Evolutionary conservation across 2,329 filamentous ascomycete genomes (phyloP).

Genomic region (Fusarium nodosum): DNA sequence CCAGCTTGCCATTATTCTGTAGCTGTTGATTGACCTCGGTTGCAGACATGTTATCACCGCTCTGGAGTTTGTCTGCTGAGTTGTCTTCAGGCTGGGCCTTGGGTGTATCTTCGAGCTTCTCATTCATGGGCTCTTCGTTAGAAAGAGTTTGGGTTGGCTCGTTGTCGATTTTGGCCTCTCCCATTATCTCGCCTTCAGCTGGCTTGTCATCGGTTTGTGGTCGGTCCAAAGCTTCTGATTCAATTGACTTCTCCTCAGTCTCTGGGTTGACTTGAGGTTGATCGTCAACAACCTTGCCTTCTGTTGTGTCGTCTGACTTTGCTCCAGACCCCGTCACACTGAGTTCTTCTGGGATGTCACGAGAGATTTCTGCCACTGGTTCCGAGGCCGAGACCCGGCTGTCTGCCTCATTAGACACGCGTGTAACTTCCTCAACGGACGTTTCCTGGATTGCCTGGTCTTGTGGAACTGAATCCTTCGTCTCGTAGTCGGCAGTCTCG

Average conservation of each 20-base stretch:
- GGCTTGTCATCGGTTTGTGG: background rate
- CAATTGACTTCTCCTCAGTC: background rate
- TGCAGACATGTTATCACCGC: background rate
- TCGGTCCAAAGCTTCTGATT: background rate
- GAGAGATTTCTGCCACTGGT: conserved; percentile 1
- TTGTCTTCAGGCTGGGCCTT: background rate
- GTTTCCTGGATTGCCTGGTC: conserved; percentile 12
- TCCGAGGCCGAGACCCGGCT: background rate
- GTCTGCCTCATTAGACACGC: background rate
- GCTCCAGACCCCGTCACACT: background rate
- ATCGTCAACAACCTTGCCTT: background rate
- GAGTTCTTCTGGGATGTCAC: background rate
- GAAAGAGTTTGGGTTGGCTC: background rate
- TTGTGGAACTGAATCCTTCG: conserved; percentile 10
- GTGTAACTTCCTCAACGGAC: conserved; percentile 6
- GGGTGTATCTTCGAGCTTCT: background rate
- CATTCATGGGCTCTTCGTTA: background rate
- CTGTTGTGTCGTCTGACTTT: background rate
- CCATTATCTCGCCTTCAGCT: background rate
- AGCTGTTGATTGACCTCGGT: background rate
- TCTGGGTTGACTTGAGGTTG: background rate
- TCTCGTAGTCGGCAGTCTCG: conserved; percentile 17
- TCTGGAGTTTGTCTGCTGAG: background rate
- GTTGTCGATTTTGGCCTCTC: background rate
- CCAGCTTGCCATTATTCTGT: background rate